A percentile compares a stretch with the other conserved stretches of the same genome.
Evolutionary conservation across 2,329 filamentous ascomycete genomes (phyloP).

Genomic region (Nemania serpens): DNA sequence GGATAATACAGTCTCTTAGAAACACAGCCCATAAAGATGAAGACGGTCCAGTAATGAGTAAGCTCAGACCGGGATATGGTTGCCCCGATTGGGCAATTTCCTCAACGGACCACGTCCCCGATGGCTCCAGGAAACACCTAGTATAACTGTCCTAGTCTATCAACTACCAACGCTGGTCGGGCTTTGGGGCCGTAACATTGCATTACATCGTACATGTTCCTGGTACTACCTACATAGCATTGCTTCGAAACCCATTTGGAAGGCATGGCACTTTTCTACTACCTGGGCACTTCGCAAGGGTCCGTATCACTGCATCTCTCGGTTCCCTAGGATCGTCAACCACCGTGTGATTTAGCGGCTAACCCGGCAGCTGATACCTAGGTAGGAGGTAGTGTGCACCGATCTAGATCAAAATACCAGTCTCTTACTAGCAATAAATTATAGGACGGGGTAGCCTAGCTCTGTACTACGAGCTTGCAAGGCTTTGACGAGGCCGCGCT

Average conservation of each 20-base stretch:
- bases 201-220: too few relatives aligned
- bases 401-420: not conserved
- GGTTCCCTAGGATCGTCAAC: not conserved
- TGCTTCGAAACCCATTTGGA: not conserved
- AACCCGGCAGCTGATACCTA: constrained; percentile 6
- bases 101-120: constrained; percentile 2
- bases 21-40: too few relatives aligned
- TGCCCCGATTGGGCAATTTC: constrained; percentile 19
- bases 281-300: too few relatives aligned
- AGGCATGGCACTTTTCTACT: not conserved
- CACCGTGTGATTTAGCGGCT: constrained; percentile 2
- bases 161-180: not conserved
- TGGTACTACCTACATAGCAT: not conserved
- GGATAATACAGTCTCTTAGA: not conserved
- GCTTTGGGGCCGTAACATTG: not conserved
- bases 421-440: not conserved
- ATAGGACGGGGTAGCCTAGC: not conserved
- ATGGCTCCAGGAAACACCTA: not conserved
- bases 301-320: too few relatives aligned
- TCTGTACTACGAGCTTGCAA: not conserved
- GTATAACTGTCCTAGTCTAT: not conserved
- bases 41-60: constrained; percentile 2
- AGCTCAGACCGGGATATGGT: constrained; percentile 7
- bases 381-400: not conserved
- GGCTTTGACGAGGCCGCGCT: not conserved